Percentiles rank a stretch among this genome's conserved stretches.
Conservation (phyloP, 371 early-diverging fungal species). For the Mortierella sp. region DNA sequence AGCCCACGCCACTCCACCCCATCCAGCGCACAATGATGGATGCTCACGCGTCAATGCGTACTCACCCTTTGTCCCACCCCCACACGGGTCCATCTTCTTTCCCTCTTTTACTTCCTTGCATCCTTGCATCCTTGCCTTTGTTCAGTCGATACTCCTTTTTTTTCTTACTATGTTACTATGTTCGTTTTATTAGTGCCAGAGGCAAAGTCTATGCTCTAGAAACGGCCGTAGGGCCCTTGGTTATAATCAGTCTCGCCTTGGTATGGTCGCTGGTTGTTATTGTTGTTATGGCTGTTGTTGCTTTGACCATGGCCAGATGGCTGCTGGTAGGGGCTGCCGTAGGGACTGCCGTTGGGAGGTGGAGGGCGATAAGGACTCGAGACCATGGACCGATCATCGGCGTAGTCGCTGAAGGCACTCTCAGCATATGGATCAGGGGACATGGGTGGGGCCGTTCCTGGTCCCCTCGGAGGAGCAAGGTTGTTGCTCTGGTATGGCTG, state of each 20-base stretch:
- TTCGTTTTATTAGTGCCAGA: not conserved
- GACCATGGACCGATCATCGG: constrained; percentile 34
- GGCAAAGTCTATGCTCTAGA: not conserved
- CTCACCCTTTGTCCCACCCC: not conserved
- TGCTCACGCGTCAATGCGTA: constrained; percentile 4
- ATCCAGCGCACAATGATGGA: not conserved
- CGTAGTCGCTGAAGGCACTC: constrained; percentile 36
- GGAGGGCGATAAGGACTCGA: constrained; percentile 16
- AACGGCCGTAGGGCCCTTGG: constrained; percentile 14
- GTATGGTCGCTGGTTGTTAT: not conserved
- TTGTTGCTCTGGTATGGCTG: not conserved
- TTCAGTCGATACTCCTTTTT: not conserved
- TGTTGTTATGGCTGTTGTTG: not conserved
- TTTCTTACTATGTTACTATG: not conserved
- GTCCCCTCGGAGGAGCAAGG: not conserved
- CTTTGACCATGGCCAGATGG: not conserved
- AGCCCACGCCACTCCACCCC: not conserved
- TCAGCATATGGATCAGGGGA: constrained; percentile 45
- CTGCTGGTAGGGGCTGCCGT: constrained; percentile 15
- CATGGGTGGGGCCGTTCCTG: constrained; percentile 8
- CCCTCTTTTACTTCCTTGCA: not conserved
- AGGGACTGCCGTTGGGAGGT: not conserved
- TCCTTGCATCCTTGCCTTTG: not conserved
- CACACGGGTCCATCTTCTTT: not conserved
- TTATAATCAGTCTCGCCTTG: constrained; percentile 7